These are phyloP conservation scores for Pythium phragmiticola DNA, from an alignment of 352 stramenopile species.

Conservation along the genomic window DNA sequence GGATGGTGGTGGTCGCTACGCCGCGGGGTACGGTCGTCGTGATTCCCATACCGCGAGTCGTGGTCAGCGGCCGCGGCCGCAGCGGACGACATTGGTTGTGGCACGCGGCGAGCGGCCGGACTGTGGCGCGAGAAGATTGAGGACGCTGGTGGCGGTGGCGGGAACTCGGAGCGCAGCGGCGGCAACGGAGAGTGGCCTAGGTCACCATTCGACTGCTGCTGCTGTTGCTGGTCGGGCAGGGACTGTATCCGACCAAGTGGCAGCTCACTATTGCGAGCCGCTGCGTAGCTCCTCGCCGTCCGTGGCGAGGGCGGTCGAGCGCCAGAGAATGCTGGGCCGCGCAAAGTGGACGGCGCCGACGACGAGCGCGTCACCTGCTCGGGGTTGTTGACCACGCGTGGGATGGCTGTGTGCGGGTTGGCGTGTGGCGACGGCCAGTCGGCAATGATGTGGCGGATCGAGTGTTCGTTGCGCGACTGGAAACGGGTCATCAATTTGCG, in stretches of 20 bases:
- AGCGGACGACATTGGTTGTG: conserved; percentile 11
- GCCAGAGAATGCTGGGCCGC: neutral
- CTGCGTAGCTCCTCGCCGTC: conserved; percentile 1
- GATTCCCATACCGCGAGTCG: conserved; percentile 7
- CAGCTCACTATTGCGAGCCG: conserved; percentile 3
- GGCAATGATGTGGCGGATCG: conserved; percentile 58
- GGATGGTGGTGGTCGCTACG: conserved; percentile 6
- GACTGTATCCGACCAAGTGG: neutral
- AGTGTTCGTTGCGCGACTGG: conserved; percentile 59
- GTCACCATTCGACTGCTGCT: neutral
- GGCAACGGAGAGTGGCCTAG: conserved; percentile 13
- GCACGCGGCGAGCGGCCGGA: neutral
- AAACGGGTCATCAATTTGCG: conserved; percentile 46
- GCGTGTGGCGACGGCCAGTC: conserved; percentile 48
- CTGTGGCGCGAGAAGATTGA: conserved; percentile 20
- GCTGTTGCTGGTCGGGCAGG: conserved; percentile 6
- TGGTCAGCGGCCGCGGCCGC: neutral
- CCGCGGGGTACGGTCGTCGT: conserved; percentile 7
- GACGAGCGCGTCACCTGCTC: neutral
- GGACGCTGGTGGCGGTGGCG: conserved; percentile 8
- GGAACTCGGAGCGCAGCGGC: conserved; percentile 7
- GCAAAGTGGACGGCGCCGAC: neutral
- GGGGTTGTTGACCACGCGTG: conserved; percentile 15
- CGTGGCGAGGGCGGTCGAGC: conserved; percentile 1
- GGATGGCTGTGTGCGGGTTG: conserved; percentile 20